These are phyloP conservation scores for Heliamphora exappendiculata DNA, from an alignment of 148 eudicot genomes.

Conservation along the genomic window DNA sequence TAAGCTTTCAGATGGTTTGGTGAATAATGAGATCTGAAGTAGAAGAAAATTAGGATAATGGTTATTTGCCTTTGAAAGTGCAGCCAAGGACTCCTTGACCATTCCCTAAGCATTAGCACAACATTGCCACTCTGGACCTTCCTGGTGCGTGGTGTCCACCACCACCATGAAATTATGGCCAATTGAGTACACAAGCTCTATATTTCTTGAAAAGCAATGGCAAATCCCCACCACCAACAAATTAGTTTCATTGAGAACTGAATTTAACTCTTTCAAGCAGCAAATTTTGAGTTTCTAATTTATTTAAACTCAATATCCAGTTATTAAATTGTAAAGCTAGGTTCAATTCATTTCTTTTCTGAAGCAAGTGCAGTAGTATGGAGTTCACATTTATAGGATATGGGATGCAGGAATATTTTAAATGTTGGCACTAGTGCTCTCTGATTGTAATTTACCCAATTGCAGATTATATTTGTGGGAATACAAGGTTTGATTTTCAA, in stretches of 20 bases:
- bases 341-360: neutral
- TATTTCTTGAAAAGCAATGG: neutral
- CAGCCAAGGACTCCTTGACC: no score
- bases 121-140: neutral
- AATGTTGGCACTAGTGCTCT: neutral
- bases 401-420: neutral
- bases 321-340: neutral
- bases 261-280: neutral
- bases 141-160: neutral
- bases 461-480: neutral
- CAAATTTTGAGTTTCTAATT: neutral
- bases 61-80: neutral
- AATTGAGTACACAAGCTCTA: neutral
- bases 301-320: neutral
- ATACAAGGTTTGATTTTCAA: neutral
- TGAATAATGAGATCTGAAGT: neutral
- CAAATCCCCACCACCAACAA: no score
- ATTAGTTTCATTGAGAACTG: neutral
- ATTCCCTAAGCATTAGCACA: no score
- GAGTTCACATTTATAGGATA: neutral
- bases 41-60: neutral
- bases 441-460: neutral
- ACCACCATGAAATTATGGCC: neutral
- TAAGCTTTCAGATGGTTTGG: no score
- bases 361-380: neutral